These are phyloP conservation scores for Phellopilus nigrolimitatus DNA, from an alignment of 1,284 basidiomycete species.

Conservation along the genomic window DNA sequence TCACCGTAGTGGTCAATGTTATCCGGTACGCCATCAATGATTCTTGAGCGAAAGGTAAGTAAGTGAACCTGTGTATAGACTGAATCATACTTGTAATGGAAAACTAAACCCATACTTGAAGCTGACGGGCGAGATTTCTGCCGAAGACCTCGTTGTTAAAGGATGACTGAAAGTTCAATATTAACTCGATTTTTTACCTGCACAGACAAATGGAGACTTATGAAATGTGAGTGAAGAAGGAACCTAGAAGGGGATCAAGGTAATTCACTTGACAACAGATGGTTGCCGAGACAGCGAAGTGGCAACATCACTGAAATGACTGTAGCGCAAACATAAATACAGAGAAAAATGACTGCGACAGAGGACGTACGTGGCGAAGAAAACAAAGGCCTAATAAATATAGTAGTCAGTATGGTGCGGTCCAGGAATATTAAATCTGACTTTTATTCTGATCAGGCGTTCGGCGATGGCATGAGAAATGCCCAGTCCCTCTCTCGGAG, in stretches of 20 bases:
- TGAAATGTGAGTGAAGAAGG: constrained; percentile 22
- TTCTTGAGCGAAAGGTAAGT: constrained; percentile 36
- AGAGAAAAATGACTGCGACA: neutral
- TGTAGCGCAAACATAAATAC: constrained; percentile 27
- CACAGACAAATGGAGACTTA: constrained; percentile 76
- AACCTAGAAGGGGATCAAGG: constrained; percentile 24
- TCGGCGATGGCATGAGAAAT: constrained; percentile 93
- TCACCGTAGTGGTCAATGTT: constrained; percentile 63
- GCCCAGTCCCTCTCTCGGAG: constrained; percentile 81
- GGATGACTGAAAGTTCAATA: neutral
- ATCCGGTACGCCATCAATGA: constrained; percentile 60
- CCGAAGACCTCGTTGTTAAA: constrained; percentile 10
- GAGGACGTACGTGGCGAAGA: constrained; percentile 80
- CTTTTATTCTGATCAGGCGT: constrained; percentile 71
- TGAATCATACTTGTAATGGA: constrained; percentile 68
- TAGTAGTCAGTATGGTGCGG: too few relatives aligned
- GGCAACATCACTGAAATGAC: constrained; percentile 69
- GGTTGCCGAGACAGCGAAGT: constrained; percentile 68
- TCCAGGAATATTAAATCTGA: constrained; percentile 29
- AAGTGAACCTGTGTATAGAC: neutral
- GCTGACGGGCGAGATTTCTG: constrained; percentile 50
- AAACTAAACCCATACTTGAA: constrained; percentile 62
- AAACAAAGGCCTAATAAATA: constrained; percentile 68
- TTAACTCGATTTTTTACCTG: constrained; percentile 44
- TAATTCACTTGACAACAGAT: constrained; percentile 64